A percentile compares a stretch with the other conserved stretches of the same genome.
Conservation (phyloP, 345 rosid species). For the Arabidopsis arenosa region DNA sequence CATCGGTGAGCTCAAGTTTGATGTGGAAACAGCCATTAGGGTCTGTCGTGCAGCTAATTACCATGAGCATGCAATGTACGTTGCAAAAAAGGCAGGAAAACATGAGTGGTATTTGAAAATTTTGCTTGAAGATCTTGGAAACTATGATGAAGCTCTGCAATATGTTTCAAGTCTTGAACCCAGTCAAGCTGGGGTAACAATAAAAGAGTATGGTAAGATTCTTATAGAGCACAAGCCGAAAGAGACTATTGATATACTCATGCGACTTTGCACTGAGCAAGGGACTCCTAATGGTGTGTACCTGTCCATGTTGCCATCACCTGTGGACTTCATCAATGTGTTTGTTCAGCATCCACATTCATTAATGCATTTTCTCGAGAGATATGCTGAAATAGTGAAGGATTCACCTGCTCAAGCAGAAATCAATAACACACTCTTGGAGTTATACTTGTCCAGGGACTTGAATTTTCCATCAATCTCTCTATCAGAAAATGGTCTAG, state of each 20-base stretch:
- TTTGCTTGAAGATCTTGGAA: constrained; percentile 92
- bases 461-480: constrained; percentile 83
- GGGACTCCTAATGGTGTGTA: constrained; percentile 69
- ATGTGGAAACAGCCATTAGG: constrained; percentile 97
- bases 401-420: constrained; percentile 99
- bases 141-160: constrained; percentile 91
- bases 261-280: constrained; percentile 86
- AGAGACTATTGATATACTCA: constrained; percentile 87
- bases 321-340: constrained; percentile 94
- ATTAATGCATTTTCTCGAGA: constrained; percentile 89
- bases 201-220: constrained; percentile 97
- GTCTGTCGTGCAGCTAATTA: constrained; percentile 98
- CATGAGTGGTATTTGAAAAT: constrained; percentile 96
- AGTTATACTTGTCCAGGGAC: constrained; percentile 88
- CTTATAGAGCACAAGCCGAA: constrained; percentile 87
- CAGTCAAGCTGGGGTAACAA: constrained; percentile 94
- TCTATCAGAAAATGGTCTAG: constrained; percentile 58
- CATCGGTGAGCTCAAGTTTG: constrained; percentile 89
- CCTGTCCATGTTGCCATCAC: constrained; percentile 93
- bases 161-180: constrained; percentile 95
- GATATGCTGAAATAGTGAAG: constrained; percentile 75
- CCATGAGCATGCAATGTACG: constrained; percentile 99
- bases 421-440: constrained; percentile 91
- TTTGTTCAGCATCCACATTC: constrained; percentile 86
- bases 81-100: constrained; percentile 95